Conservation (phyloP, 2,329 filamentous ascomycete species). For the Sarocladiaceae sp. region DNA sequence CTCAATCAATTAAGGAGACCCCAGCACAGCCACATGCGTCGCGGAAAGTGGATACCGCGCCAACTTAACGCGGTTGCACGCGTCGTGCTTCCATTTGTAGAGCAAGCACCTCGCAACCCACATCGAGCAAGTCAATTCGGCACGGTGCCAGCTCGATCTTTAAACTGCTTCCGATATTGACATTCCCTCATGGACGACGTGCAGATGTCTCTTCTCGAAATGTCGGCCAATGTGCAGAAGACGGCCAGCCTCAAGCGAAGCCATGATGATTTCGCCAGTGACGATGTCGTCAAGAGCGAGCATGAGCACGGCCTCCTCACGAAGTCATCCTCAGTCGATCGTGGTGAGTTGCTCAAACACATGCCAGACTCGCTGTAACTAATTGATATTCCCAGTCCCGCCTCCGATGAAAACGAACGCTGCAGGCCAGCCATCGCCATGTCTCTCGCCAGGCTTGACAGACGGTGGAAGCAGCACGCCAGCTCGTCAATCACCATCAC, state of each 20-base stretch:
- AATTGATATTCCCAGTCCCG: constrained; percentile 17
- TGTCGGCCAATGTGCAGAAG: constrained; percentile 45
- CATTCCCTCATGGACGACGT: background rate
- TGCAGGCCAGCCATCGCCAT: constrained; percentile 23
- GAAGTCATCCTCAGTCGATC: background rate
- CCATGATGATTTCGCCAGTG: constrained; percentile 39
- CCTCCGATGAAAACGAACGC: constrained; percentile 18
- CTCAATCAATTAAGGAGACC: background rate
- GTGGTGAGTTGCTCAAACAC: constrained; percentile 10
- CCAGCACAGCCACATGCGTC: constrained; percentile 2
- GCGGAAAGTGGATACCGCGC: background rate
- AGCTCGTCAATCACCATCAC: constrained; percentile 30
- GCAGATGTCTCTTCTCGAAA: constrained; percentile 43
- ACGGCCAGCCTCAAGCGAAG: constrained; percentile 42
- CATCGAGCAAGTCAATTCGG: background rate
- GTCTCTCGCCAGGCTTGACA: constrained; percentile 30
- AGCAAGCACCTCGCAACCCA: constrained; percentile 10
- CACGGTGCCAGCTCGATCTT: constrained; percentile 8
- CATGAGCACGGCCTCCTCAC: constrained; percentile 5
- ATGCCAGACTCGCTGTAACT: constrained; percentile 11
- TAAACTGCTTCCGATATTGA: background rate
- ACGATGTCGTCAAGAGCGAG: constrained; percentile 25
- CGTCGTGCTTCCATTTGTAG: constrained; percentile 10
- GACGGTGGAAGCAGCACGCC: constrained; percentile 39
- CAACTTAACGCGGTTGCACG: constrained; percentile 10